Evolutionary conservation across 192 early-diverging fungal species (phyloP).

Genomic region (Piromyces finnis): DNA sequence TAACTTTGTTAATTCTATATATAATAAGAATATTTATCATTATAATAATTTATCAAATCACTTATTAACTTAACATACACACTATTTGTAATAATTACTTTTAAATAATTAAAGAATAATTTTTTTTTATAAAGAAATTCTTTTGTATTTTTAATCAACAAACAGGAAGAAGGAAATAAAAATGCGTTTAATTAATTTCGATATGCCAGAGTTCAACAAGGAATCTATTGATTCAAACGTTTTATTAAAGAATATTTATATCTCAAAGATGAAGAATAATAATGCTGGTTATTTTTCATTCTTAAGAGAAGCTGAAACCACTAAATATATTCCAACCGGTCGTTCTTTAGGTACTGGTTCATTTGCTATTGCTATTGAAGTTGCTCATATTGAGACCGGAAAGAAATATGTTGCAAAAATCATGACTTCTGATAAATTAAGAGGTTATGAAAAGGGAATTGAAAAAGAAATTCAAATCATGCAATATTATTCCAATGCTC

Average conservation of each 20-base stretch:
- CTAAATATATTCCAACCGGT: not conserved
- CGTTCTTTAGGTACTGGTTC: not conserved
- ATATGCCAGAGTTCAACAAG: not conserved
- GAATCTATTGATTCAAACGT: not conserved
- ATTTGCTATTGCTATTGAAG: not conserved
- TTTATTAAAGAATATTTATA: not conserved
- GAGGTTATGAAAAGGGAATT: not conserved
- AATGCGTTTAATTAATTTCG: not conserved
- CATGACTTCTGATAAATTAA: not conserved
- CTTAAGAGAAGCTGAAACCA: not conserved
- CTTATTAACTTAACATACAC: no score
- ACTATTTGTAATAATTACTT: no score
- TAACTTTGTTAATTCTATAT: no score
- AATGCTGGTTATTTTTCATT: not conserved
- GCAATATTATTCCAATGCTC: not conserved
- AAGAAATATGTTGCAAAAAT: not conserved
- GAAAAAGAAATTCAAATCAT: not conserved
- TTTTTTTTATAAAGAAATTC: no score
- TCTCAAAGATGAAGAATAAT: not conserved
- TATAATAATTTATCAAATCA: no score
- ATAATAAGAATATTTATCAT: no score
- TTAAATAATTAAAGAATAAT: no score
- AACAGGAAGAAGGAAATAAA: no score
- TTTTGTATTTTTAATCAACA: no score
- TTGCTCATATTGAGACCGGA: not conserved